These are phyloP conservation scores for Medicago lupulina DNA, from an alignment of 306 rosid genomes.

Conservation along the genomic window DNA sequence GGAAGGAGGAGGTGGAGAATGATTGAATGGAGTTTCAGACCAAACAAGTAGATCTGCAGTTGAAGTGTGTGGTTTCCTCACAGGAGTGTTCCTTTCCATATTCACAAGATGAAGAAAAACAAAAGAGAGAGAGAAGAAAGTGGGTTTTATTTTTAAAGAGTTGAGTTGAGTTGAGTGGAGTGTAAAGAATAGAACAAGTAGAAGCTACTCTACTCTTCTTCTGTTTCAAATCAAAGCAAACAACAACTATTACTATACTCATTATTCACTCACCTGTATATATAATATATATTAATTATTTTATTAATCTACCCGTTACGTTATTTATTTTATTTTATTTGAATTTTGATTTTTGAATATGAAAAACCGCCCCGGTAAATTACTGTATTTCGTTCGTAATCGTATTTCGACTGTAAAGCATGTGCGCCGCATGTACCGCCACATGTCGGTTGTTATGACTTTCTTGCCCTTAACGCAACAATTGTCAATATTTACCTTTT, in stretches of 20 bases:
- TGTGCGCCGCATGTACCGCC: slow-evolving; percentile 60
- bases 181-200: slow-evolving; percentile 38
- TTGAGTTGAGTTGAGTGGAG: slow-evolving; percentile 34
- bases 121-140: slow-evolving; percentile 27
- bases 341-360: slow-evolving; percentile 51
- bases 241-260: not conserved
- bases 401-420: slow-evolving; percentile 39
- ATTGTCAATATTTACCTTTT: slow-evolving; percentile 5
- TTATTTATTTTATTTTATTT: not conserved
- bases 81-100: slow-evolving; percentile 90
- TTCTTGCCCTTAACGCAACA: slow-evolving; percentile 21
- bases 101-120: not conserved
- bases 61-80: slow-evolving; percentile 91
- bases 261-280: not conserved
- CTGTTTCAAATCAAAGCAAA: slow-evolving; percentile 43
- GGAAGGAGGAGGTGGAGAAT: slow-evolving; percentile 65
- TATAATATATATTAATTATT: not conserved
- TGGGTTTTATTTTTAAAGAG: slow-evolving; percentile 32
- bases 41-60: slow-evolving; percentile 99
- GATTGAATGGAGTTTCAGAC: slow-evolving; percentile 74
- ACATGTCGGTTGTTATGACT: slow-evolving; percentile 55
- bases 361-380: slow-evolving; percentile 48
- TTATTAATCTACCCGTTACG: not conserved
- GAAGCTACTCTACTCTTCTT: slow-evolving; percentile 68
- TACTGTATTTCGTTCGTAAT: slow-evolving; percentile 5